These are phyloP conservation scores for Backusella parvicylindrica DNA, from an alignment of 192 early-diverging fungal species.

Conservation along the genomic window DNA sequence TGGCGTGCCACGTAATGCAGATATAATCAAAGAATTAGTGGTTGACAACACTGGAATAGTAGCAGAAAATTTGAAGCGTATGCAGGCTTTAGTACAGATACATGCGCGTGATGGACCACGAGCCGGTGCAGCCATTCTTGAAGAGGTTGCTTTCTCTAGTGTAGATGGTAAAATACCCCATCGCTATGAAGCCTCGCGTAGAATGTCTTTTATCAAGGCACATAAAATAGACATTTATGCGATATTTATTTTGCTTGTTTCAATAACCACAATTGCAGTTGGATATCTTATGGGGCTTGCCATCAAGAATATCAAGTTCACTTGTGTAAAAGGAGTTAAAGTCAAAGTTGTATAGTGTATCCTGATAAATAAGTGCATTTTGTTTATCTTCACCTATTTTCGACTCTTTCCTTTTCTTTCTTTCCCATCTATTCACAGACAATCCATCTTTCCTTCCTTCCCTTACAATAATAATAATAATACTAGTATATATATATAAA, in stretches of 20 bases:
- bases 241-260: neutral
- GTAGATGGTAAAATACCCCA: constrained; percentile 6
- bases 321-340: neutral
- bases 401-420: too few relatives aligned
- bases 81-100: constrained; percentile 7
- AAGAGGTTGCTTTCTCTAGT: constrained; percentile 18
- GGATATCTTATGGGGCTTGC: neutral
- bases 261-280: neutral
- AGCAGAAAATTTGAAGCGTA: neutral
- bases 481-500: too few relatives aligned
- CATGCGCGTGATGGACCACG: neutral
- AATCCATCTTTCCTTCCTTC: too few relatives aligned
- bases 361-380: too few relatives aligned
- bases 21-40: neutral
- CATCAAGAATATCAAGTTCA: neutral
- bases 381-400: too few relatives aligned
- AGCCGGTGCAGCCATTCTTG: constrained; percentile 11
- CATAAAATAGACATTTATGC: constrained; percentile 18
- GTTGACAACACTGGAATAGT: neutral
- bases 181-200: constrained; percentile 11
- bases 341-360: neutral
- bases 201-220: constrained; percentile 15
- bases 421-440: too few relatives aligned
- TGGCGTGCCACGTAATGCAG: neutral
- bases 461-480: too few relatives aligned